Percentiles rank a stretch among this genome's conserved stretches.
phyloP scores from a whole-genome alignment of 352 stramenopile species.

The Globisporangium barbulae region DNA sequence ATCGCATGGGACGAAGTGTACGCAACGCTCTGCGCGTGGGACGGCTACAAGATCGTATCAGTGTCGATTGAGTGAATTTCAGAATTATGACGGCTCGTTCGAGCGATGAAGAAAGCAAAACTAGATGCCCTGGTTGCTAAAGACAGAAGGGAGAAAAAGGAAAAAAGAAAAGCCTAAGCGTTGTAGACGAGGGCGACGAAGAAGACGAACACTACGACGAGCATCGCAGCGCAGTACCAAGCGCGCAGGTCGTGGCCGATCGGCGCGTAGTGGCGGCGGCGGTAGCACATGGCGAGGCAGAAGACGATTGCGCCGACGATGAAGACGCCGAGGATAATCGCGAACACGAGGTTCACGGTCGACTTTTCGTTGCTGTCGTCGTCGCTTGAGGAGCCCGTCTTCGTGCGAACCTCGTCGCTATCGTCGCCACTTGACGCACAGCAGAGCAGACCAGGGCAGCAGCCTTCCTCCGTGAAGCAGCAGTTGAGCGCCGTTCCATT shows the following conservation, averaged over 20 bases:
- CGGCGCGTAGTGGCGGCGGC: constrained; percentile 60
- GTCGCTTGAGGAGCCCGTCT: constrained; percentile 1
- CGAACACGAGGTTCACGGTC: constrained; percentile 34
- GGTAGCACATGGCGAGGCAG: constrained; percentile 50
- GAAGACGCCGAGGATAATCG: constrained; percentile 33
- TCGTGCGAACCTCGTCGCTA: neutral
- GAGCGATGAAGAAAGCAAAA: constrained; percentile 2
- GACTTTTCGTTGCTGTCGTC: constrained; percentile 13
- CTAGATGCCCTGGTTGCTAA: neutral
- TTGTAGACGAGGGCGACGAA: constrained; percentile 69
- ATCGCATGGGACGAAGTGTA: constrained; percentile 52
- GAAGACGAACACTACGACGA: constrained; percentile 56
- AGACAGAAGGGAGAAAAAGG: neutral
- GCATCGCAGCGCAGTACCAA: constrained; percentile 57
- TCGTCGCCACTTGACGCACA: constrained; percentile 11
- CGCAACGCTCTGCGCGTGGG: constrained; percentile 52
- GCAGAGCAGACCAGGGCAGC: constrained; percentile 23
- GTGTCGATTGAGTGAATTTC: constrained; percentile 13
- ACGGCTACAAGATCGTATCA: constrained; percentile 59
- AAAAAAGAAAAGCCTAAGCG: constrained; percentile 26
- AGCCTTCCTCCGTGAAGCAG: constrained; percentile 23
- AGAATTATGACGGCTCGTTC: neutral
- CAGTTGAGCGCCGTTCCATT: constrained; percentile 26
- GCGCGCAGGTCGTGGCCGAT: constrained; percentile 59
- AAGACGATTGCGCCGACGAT: constrained; percentile 39